A percentile compares a stretch with the other conserved stretches of the same genome.
These are phyloP conservation scores for Acmispon strigosus DNA, from an alignment of 306 rosid genomes.

Conservation along the genomic window DNA sequence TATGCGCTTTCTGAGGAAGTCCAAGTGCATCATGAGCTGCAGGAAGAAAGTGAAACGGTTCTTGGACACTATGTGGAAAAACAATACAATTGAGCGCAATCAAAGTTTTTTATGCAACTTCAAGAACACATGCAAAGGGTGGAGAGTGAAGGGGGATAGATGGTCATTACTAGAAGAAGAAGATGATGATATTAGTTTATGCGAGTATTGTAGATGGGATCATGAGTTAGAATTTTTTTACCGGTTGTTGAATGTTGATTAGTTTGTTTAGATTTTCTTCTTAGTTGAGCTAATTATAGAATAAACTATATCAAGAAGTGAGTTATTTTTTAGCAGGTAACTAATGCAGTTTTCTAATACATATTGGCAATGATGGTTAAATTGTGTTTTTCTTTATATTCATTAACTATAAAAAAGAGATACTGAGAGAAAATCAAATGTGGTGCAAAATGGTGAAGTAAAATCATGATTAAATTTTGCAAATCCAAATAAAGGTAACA, in stretches of 20 bases:
- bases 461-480: no score
- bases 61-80: not conserved
- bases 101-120: not conserved
- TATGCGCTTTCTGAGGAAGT: no score
- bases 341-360: no score
- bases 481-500: not conserved
- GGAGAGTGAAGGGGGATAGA: not conserved
- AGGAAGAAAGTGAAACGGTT: not conserved
- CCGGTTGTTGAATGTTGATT: not conserved
- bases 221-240: not conserved
- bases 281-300: no score
- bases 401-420: no score
- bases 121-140: conserved; percentile 1
- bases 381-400: no score
- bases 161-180: not conserved
- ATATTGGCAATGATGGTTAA: no score
- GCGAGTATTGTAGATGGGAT: conserved; percentile 33
- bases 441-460: no score
- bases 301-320: no score
- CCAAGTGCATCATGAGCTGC: not conserved
- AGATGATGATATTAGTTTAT: not conserved
- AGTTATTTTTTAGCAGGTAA: no score
- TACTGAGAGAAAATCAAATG: no score
- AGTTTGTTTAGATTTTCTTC: not conserved
- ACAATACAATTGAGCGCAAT: not conserved